Conservation (phyloP, 306 rosid species). For the Ormosia emarginata region DNA sequence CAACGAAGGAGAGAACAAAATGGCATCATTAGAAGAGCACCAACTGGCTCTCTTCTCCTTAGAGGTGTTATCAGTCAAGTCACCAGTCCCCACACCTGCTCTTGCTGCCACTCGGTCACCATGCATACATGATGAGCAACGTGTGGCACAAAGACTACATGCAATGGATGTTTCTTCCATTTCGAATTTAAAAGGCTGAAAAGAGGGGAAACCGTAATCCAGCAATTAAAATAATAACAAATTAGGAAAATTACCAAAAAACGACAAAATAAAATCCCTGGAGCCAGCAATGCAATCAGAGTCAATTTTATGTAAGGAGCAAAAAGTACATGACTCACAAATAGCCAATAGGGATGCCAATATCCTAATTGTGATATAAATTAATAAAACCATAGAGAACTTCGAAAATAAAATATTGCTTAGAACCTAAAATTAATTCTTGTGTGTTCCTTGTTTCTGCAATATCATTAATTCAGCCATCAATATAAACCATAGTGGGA, state of each 20-base stretch:
- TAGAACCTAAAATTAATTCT: neutral
- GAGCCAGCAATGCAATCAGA: neutral
- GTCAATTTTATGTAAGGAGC: neutral
- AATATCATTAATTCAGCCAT: neutral
- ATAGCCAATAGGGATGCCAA: neutral
- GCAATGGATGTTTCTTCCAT: neutral
- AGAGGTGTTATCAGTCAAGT: conserved; percentile 4
- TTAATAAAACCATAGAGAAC: neutral
- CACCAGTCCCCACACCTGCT: neutral
- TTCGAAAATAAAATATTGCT: neutral
- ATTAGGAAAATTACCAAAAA: neutral
- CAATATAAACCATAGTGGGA: neutral
- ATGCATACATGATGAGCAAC: neutral
- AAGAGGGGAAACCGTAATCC: neutral
- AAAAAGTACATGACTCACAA: neutral
- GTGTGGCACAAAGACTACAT: neutral
- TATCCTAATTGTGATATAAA: neutral
- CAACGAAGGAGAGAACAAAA: conserved; percentile 2
- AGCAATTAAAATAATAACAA: neutral
- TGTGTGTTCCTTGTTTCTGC: neutral
- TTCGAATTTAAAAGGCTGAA: neutral
- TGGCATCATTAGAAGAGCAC: neutral
- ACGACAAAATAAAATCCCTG: neutral
- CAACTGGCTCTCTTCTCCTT: neutral
- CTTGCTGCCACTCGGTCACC: conserved; percentile 5